Conservation (phyloP, 768 basidiomycete genomes). For the Sarcomyxa edulis region DNA sequence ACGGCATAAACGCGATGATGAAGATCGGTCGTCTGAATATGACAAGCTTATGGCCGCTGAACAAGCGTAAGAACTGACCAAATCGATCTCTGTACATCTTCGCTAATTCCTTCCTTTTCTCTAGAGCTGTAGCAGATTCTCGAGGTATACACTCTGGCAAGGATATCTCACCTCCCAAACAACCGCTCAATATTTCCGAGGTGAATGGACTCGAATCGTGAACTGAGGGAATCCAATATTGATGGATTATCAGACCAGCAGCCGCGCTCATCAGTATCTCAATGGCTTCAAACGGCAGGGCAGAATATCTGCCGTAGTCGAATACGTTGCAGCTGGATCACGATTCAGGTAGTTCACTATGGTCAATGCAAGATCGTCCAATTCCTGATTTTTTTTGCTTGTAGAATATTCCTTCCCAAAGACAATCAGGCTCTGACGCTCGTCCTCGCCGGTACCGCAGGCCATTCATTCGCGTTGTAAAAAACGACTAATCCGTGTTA, state of each 20-base stretch:
- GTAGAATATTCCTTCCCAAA: slow-evolving; percentile 76
- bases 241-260: slow-evolving; percentile 38
- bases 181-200: slow-evolving; percentile 90
- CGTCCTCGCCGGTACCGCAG: slow-evolving; percentile 69
- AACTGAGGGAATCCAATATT: slow-evolving; percentile 5
- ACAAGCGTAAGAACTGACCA: slow-evolving; percentile 55
- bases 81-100: background rate
- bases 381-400: slow-evolving; percentile 2
- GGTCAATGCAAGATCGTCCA: slow-evolving; percentile 1
- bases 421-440: slow-evolving; percentile 93
- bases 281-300: slow-evolving; percentile 90
- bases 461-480: background rate
- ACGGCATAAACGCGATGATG: slow-evolving; percentile 91
- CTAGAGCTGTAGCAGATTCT: slow-evolving; percentile 71
- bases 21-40: slow-evolving; percentile 92
- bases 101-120: slow-evolving; percentile 8
- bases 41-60: slow-evolving; percentile 96
- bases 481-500: background rate
- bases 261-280: slow-evolving; percentile 82
- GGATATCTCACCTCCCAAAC: slow-evolving; percentile 73
- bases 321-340: slow-evolving; percentile 91
- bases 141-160: slow-evolving; percentile 93
- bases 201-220: slow-evolving; percentile 28
- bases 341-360: slow-evolving; percentile 77
- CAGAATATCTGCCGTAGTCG: slow-evolving; percentile 78